These are phyloP conservation scores for Paratrypanosoma confusum DNA, from an alignment of 208 protist genomes.

Conservation along the genomic window DNA sequence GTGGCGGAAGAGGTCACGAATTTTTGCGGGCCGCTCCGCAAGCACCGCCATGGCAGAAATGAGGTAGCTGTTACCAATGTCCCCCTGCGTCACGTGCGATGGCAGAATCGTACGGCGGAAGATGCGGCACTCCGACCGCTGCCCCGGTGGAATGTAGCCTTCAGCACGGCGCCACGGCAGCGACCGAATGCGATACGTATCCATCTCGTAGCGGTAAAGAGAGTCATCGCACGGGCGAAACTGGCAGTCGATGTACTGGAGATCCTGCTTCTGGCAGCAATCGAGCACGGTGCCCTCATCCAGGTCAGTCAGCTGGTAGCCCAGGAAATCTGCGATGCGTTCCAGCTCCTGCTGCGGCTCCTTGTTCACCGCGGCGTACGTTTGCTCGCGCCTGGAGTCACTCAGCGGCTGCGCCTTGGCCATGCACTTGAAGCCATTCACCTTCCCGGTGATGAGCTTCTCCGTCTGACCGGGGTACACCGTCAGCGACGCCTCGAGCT, in stretches of 20 bases:
- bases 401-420: slow-evolving; percentile 39
- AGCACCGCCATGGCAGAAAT: slow-evolving; percentile 51
- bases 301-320: slow-evolving; percentile 15
- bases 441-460: slow-evolving; percentile 47
- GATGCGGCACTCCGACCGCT: slow-evolving; percentile 46
- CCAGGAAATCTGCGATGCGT: slow-evolving; percentile 28
- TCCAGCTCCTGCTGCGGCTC: slow-evolving; percentile 22
- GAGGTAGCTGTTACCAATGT: slow-evolving; percentile 74
- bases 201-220: slow-evolving; percentile 47
- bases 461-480: slow-evolving; percentile 61
- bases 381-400: slow-evolving; percentile 32
- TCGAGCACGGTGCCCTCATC: slow-evolving; percentile 44
- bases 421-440: slow-evolving; percentile 58
- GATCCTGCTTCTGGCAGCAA: slow-evolving; percentile 37
- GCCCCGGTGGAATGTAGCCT: slow-evolving; percentile 40
- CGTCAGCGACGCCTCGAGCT: slow-evolving; percentile 35
- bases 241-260: slow-evolving; percentile 49
- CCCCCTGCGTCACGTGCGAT: slow-evolving; percentile 54
- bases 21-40: slow-evolving; percentile 19
- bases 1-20: slow-evolving; percentile 60
- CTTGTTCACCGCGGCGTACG: slow-evolving; percentile 35
- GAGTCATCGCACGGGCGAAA: slow-evolving; percentile 59
- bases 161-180: slow-evolving; percentile 50
- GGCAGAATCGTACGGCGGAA: slow-evolving; percentile 55
- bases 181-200: slow-evolving; percentile 42